A percentile compares a stretch with the other conserved stretches of the same genome.
Evolutionary conservation across 2,329 filamentous ascomycete species (phyloP).

Genomic region (Fusarium sacchari): DNA sequence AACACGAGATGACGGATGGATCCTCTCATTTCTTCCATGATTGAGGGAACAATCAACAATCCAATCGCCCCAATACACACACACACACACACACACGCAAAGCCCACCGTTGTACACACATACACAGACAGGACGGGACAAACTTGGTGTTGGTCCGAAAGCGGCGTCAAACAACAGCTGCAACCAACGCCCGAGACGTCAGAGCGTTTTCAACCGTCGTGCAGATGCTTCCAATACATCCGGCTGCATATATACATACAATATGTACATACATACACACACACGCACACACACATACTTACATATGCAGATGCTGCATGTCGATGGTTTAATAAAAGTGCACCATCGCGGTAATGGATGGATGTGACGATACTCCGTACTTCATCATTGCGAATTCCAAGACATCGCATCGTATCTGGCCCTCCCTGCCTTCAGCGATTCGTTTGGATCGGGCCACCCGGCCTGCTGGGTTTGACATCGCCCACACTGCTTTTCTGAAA

Average conservation of each 20-base stretch:
- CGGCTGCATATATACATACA: slow-evolving; percentile 5
- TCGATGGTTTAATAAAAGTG: neutral
- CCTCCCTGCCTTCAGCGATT: slow-evolving; percentile 31
- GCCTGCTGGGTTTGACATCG: slow-evolving; percentile 29
- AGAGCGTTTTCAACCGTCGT: slow-evolving; percentile 25
- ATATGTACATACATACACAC: too few species aligned
- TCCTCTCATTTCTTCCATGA: slow-evolving; percentile 41
- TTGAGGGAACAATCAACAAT: slow-evolving; percentile 3
- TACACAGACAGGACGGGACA: neutral
- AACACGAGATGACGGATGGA: slow-evolving; percentile 47
- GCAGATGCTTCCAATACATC: slow-evolving; percentile 13
- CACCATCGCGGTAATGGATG: neutral
- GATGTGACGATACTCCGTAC: neutral
- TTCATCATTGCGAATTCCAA: slow-evolving; percentile 7
- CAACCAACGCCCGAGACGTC: slow-evolving; percentile 1
- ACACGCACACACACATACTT: neutral
- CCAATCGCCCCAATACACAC: neutral
- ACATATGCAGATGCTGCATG: neutral
- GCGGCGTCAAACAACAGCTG: neutral
- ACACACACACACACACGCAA: neutral
- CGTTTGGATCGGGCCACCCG: slow-evolving; percentile 34
- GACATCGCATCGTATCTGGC: slow-evolving; percentile 10
- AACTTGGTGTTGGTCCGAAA: slow-evolving; percentile 12
- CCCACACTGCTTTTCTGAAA: slow-evolving; percentile 33
- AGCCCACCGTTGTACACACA: slow-evolving; percentile 5